A percentile compares a stretch with the other conserved stretches of the same genome.
Conservation (phyloP, 495 filamentous ascomycete species). For the Amorphotheca resinae region DNA sequence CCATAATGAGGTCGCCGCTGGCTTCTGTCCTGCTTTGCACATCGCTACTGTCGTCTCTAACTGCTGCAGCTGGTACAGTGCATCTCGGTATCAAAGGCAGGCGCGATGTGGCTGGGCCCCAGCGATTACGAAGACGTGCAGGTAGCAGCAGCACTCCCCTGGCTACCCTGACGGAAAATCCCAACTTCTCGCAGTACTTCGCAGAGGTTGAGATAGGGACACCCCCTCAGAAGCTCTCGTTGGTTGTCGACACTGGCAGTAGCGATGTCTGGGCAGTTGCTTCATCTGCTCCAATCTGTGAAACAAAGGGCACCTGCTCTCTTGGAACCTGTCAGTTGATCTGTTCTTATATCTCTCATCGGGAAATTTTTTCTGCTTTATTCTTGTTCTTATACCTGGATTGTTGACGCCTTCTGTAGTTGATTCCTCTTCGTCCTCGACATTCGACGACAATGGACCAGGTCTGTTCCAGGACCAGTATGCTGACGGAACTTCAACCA, state of each 20-base stretch:
- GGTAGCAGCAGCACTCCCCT: not conserved
- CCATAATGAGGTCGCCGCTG: not conserved
- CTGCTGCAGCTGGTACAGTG: not conserved
- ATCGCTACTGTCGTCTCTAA: not conserved
- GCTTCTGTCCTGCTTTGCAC: not conserved
- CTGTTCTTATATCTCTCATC: not conserved
- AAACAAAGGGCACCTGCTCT: not conserved
- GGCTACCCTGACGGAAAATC: not conserved
- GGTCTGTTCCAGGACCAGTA: conserved; percentile 71
- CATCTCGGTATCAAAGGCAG: not conserved
- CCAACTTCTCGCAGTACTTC: not conserved
- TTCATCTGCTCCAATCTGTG: not conserved
- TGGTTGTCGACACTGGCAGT: conserved; percentile 66
- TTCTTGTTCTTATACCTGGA: not conserved
- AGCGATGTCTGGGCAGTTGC: conserved; percentile 70
- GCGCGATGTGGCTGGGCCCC: not conserved
- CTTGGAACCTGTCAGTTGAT: not conserved
- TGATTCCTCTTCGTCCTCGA: conserved; percentile 51
- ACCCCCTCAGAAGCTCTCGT: conserved; percentile 43
- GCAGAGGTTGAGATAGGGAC: conserved; percentile 58
- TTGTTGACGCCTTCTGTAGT: conserved; percentile 8
- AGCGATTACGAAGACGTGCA: not conserved
- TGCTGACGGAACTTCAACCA: conserved; percentile 49
- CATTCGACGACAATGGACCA: conserved; percentile 48
- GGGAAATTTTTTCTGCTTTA: not conserved